Evolutionary conservation across 2,329 filamentous ascomycete genomes (phyloP), one percentile per base, ranked within the genome.

Genomic region (Phaeosphaeria sp.): DNA sequence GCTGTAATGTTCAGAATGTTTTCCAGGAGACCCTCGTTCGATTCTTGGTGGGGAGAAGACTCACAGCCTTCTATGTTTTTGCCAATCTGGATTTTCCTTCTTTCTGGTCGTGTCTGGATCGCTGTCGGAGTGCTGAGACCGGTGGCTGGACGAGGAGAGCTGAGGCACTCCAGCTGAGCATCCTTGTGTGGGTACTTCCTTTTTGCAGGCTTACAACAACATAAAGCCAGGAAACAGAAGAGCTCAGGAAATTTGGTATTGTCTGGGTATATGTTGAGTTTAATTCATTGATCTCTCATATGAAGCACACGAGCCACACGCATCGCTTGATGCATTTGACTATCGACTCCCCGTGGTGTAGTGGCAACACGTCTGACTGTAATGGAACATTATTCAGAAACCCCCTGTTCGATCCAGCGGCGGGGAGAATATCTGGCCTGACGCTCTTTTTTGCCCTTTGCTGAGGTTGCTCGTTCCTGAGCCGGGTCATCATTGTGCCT

Each of bases 341-440:
- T 22, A 47, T 13, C 15, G 15, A 25, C 46, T 48, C 46, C 46
- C 25, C 18, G 25, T 48, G 25, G 46, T 48, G 46, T 48, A 48
- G 46, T 30, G 46, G 46, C 25, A 48, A 48, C 46, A 48, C 46
- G 46, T 48, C 46, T n/a, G 46, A 48, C 46, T 48, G 46, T 48
- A 48, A 48, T 48, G 46, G 46, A 33, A 33, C 46, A 48, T 48
- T 48, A 48, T 30, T 48, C 46, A n/a, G 46, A 48, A 48, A 21
- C 46, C 22, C 23, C 46, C 46, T 48, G 46, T 48, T 48, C 46
- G 46, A 33, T 30, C 25, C 46, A 48, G 46, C 46, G 46, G 23
- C 25, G 25, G 25, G 46, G 46, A 48, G 46, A 48, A 48, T 25
- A 46, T 46, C 43, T 36, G 20, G 43, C 43, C 23, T 25, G 13